Evolutionary conservation across 83 land plant species (phyloP).

Genomic region (Thuja plicata): DNA sequence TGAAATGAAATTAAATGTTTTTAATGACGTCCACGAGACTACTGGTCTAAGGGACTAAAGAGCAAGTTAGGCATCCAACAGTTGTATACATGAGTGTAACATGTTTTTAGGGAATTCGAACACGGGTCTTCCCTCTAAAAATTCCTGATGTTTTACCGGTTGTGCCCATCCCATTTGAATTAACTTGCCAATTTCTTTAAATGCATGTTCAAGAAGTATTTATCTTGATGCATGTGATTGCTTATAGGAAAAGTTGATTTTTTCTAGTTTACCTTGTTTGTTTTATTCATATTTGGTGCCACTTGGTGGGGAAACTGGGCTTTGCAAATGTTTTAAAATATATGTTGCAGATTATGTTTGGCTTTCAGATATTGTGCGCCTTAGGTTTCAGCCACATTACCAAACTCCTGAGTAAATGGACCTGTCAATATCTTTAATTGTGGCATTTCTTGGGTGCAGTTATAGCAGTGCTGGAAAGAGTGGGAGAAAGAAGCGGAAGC

Average conservation of each 20-base stretch:
- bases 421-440: neutral
- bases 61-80: no score
- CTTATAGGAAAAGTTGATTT: neutral
- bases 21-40: no score
- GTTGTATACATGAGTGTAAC: no score
- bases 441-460: neutral
- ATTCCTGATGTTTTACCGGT: no score
- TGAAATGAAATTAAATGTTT: no score
- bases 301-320: neutral
- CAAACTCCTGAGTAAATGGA: neutral
- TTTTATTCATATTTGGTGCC: neutral
- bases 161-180: no score
- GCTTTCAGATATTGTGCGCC: neutral
- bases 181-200: neutral
- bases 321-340: neutral
- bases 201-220: neutral
- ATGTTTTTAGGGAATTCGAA: no score
- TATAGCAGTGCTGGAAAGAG: slow-evolving; percentile 5
- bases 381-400: no score
- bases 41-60: no score
- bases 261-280: neutral
- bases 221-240: neutral
- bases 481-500: slow-evolving; percentile 9
- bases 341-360: neutral
- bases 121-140: no score